These are phyloP conservation scores for Cucurbita ficifolia DNA, from an alignment of 306 rosid species.

Conservation along the genomic window DNA sequence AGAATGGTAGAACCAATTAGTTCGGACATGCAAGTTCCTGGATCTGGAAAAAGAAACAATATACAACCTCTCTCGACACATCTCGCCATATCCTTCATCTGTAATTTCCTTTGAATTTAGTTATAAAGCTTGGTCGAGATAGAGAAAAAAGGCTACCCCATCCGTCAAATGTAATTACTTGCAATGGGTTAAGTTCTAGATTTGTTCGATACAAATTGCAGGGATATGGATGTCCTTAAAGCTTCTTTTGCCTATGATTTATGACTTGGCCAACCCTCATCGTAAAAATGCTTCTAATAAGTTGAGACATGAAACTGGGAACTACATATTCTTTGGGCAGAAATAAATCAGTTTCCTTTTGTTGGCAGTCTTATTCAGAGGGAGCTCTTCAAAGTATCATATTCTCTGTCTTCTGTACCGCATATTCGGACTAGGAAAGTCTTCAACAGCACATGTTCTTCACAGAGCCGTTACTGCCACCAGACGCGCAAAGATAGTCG, in stretches of 20 bases:
- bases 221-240: not conserved
- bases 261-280: not conserved
- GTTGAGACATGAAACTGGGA: not conserved
- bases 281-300: not conserved
- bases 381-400: not conserved
- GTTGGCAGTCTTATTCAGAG: not conserved
- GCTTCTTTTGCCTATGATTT: not conserved
- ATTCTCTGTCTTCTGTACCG: not conserved
- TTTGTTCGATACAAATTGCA: not conserved
- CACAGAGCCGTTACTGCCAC: not conserved
- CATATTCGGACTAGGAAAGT: conserved; percentile 1
- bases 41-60: not conserved
- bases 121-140: not conserved
- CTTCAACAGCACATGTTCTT: not conserved
- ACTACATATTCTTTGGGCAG: not conserved
- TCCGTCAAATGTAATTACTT: not conserved
- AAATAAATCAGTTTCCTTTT: not conserved
- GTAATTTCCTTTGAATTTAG: not conserved
- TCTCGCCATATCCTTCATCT: not conserved
- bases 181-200: not conserved
- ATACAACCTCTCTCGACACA: not conserved
- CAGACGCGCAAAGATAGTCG: conserved; percentile 2
- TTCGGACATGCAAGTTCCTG: not conserved
- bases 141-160: not conserved
- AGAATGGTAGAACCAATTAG: not conserved